Percentiles rank a stretch among this genome's conserved stretches.
These are phyloP conservation scores for Cladosporium sp. DNA, from an alignment of 2,329 filamentous ascomycete genomes.

Conservation along the genomic window DNA sequence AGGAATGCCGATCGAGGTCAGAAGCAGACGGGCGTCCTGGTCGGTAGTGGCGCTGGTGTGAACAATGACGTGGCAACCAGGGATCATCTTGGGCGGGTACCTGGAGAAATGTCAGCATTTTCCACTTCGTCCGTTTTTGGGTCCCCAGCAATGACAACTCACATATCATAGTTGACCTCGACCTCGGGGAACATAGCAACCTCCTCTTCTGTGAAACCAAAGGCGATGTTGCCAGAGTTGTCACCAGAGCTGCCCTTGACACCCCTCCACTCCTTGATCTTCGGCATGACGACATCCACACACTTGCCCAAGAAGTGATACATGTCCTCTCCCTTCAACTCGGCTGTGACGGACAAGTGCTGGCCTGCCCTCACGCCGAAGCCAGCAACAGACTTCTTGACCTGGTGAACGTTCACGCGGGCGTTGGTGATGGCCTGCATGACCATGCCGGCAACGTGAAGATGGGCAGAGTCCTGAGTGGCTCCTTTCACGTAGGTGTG, in stretches of 20 bases:
- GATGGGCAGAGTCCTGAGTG: conserved; percentile 64
- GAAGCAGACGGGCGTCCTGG: conserved; percentile 73
- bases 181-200: conserved; percentile 88
- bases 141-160: conserved; percentile 42
- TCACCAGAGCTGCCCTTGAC: conserved; percentile 76
- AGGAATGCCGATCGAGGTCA: conserved; percentile 68
- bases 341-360: conserved; percentile 70
- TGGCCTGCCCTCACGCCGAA: conserved; percentile 72
- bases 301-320: conserved; percentile 89
- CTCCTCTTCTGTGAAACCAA: conserved; percentile 71
- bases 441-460: conserved; percentile 80
- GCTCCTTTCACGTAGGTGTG: conserved; percentile 69
- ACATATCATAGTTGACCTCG: conserved; percentile 89
- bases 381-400: conserved; percentile 65
- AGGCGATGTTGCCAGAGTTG: conserved; percentile 78
- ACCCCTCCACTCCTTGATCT: conserved; percentile 94
- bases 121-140: too few species aligned
- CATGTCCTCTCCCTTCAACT: conserved; percentile 73
- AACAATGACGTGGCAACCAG: conserved; percentile 76
- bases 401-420: conserved; percentile 64
- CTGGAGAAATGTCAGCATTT: conserved; percentile 38
- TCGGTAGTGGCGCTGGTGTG: conserved; percentile 83
- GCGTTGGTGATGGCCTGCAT: conserved; percentile 81
- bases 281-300: conserved; percentile 84
- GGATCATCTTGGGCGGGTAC: conserved; percentile 70